Conservation (phyloP, 2,329 filamentous ascomycete species). For the Exserohilum turcica region DNA sequence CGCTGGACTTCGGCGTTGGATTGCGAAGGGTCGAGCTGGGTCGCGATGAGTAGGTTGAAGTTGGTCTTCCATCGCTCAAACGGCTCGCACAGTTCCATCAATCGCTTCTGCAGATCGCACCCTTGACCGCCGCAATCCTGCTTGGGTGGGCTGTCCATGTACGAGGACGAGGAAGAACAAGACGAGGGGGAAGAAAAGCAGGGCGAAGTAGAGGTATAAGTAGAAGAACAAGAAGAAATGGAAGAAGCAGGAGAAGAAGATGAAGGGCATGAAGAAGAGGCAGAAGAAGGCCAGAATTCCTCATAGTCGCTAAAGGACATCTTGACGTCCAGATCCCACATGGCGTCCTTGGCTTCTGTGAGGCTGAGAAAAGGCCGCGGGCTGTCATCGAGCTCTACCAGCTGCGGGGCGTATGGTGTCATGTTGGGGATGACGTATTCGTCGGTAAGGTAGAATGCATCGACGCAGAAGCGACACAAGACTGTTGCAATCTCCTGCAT, state of each 20-base stretch:
- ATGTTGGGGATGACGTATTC: slow-evolving; percentile 10
- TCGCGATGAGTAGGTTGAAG: background rate
- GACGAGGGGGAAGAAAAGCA: too few relatives aligned
- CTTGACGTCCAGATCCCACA: slow-evolving; percentile 2
- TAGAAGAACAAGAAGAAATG: too few relatives aligned
- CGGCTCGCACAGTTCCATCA: background rate
- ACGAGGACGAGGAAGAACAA: too few relatives aligned
- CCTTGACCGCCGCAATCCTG: background rate
- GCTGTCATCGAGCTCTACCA: slow-evolving; percentile 6
- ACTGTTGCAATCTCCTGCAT: slow-evolving; percentile 15
- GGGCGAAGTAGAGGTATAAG: too few relatives aligned
- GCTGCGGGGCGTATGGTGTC: slow-evolving; percentile 5
- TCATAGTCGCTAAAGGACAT: background rate
- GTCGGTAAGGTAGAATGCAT: slow-evolving; percentile 4
- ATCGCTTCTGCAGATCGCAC: background rate
- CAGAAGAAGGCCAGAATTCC: background rate
- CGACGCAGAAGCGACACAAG: slow-evolving; percentile 11
- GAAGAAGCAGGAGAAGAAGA: too few relatives aligned
- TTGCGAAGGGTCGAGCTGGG: background rate
- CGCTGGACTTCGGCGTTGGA: background rate
- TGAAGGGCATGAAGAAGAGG: too few relatives aligned
- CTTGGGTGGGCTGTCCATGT: too few relatives aligned
- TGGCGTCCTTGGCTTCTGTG: background rate
- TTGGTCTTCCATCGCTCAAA: background rate
- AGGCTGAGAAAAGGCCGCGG: background rate